A percentile compares a stretch with the other conserved stretches of the same genome.
These are phyloP conservation scores for Hysterangium stoloniferum DNA, from an alignment of 768 basidiomycete genomes.

Conservation along the genomic window DNA sequence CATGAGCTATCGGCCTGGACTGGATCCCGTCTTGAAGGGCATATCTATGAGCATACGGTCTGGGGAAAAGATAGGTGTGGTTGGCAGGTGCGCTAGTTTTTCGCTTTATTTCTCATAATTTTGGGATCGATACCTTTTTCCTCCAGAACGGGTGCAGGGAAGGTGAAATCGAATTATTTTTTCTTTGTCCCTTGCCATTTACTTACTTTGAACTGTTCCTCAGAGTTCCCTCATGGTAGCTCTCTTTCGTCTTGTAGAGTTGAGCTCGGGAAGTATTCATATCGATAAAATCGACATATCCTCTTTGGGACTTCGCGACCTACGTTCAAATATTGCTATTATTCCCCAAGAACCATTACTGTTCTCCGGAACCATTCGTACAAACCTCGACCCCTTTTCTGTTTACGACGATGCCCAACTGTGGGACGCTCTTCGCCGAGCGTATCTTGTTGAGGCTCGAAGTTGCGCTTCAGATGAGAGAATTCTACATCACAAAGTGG, in stretches of 20 bases:
- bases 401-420: conserved; percentile 48
- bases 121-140: background rate
- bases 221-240: conserved; percentile 48
- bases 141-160: conserved; percentile 46
- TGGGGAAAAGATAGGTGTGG: conserved; percentile 74
- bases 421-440: conserved; percentile 68
- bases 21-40: conserved; percentile 66
- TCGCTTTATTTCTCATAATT: conserved; percentile 7
- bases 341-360: conserved; percentile 63
- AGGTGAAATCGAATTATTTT: conserved; percentile 29
- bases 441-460: conserved; percentile 35
- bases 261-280: conserved; percentile 47
- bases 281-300: conserved; percentile 67
- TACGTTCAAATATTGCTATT: conserved; percentile 52
- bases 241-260: conserved; percentile 63
- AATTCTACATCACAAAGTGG: conserved; percentile 10
- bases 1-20: conserved; percentile 59
- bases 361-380: conserved; percentile 42
- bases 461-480: conserved; percentile 43
- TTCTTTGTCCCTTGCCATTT: background rate
- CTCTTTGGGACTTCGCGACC: conserved; percentile 55
- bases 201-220: background rate
- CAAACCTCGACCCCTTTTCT: conserved; percentile 37
- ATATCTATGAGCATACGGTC: conserved; percentile 50
- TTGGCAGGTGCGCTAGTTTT: conserved; percentile 40